phyloP scores from a whole-genome alignment of 2,329 filamentous ascomycete species.

The Xylaria sp. region DNA sequence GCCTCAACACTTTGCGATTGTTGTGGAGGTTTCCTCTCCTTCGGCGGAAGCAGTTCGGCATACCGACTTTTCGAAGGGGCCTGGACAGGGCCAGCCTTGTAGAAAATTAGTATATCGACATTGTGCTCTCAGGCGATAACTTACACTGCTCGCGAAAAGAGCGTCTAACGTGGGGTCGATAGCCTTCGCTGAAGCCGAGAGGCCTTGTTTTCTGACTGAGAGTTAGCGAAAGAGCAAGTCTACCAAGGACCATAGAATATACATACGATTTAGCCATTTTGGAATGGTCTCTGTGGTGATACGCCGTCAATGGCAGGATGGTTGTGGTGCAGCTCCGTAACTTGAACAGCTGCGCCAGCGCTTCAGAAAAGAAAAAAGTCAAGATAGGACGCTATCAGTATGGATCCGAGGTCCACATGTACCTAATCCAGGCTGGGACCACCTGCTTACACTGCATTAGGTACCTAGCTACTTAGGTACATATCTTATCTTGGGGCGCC shows the following conservation, averaged over 20 bases:
- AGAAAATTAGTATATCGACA: conserved; percentile 7
- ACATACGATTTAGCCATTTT: conserved; percentile 39
- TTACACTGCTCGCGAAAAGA: conserved; percentile 73
- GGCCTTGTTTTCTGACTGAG: conserved; percentile 40
- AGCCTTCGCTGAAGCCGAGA: conserved; percentile 53
- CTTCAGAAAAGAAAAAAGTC: background rate
- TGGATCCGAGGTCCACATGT: no score
- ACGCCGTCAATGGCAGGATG: conserved; percentile 1
- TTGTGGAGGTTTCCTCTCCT: conserved; percentile 39
- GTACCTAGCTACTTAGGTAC: no score
- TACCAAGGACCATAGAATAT: background rate
- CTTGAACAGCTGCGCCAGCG: background rate
- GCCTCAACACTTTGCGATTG: conserved; percentile 27
- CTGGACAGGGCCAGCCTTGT: conserved; percentile 55
- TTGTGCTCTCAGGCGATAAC: conserved; percentile 37
- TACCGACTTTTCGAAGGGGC: conserved; percentile 51
- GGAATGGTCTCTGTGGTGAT: background rate
- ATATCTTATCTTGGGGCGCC: background rate
- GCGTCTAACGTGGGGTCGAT: conserved; percentile 71
- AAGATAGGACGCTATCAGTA: background rate
- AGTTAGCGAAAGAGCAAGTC: conserved; percentile 18
- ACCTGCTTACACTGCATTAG: no score
- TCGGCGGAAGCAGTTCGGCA: conserved; percentile 38
- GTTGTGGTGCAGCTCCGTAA: background rate
- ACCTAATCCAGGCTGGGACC: no score